These are phyloP conservation scores for Phellopilus nigrolimitatus DNA, from an alignment of 1,284 basidiomycete genomes.

Conservation along the genomic window DNA sequence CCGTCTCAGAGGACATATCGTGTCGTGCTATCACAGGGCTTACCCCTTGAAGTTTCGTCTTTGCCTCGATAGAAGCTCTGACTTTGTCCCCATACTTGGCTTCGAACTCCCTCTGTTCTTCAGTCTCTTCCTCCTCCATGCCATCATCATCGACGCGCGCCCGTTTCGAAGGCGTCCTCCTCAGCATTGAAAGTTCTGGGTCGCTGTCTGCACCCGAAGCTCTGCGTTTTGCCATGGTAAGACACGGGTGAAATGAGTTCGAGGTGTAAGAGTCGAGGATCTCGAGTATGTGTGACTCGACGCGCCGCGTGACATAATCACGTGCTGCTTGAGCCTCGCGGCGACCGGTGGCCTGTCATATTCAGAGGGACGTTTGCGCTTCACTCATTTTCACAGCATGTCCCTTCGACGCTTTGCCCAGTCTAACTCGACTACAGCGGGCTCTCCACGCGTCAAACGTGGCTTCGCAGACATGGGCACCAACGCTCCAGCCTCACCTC, in stretches of 20 bases:
- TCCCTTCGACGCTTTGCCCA: slow-evolving; percentile 4
- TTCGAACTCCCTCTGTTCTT: slow-evolving; percentile 57
- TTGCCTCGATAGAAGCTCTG: slow-evolving; percentile 48
- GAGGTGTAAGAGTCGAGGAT: too few species aligned
- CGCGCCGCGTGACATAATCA: too few species aligned
- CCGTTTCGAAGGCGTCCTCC: slow-evolving; percentile 21
- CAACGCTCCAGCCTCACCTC: slow-evolving; percentile 10
- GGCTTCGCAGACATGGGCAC: slow-evolving; percentile 11
- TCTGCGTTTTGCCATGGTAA: slow-evolving; percentile 21
- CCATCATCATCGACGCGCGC: slow-evolving; percentile 26
- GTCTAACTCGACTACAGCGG: slow-evolving; percentile 1
- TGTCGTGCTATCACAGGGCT: slow-evolving; percentile 22
- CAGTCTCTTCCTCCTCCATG: slow-evolving; percentile 36
- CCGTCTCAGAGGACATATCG: not conserved
- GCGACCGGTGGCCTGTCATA: not conserved
- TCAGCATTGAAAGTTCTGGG: slow-evolving; percentile 10
- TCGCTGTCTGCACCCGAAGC: slow-evolving; percentile 4
- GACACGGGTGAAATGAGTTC: too few species aligned
- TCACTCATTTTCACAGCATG: not conserved
- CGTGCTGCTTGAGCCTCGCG: not conserved
- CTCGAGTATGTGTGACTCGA: too few species aligned
- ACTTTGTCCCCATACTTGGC: slow-evolving; percentile 52
- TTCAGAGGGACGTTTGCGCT: not conserved
- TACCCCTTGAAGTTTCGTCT: slow-evolving; percentile 54
- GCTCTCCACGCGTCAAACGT: slow-evolving; percentile 11